These are phyloP conservation scores for Sphaerobolus stellatus DNA, from an alignment of 1,284 basidiomycete genomes.

Conservation along the genomic window DNA sequence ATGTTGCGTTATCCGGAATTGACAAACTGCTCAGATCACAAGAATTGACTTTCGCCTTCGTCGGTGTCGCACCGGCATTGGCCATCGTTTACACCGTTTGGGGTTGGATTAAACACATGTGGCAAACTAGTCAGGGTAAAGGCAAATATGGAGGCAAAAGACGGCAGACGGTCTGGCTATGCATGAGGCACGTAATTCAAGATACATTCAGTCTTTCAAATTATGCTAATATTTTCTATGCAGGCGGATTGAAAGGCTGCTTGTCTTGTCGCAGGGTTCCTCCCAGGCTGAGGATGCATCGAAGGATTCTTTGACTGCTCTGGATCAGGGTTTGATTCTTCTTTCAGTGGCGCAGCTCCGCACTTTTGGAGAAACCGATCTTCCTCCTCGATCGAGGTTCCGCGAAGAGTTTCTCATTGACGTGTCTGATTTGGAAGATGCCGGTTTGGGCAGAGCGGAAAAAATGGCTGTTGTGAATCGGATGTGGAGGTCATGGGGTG, in stretches of 20 bases:
- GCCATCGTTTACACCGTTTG: conserved; percentile 74
- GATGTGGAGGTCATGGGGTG: conserved; percentile 90
- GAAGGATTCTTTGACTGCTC: conserved; percentile 40
- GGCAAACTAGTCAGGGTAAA: conserved; percentile 46
- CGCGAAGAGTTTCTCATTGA: conserved; percentile 83
- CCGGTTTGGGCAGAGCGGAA: conserved; percentile 60
- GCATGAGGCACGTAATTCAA: conserved; percentile 56
- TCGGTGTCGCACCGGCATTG: conserved; percentile 91
- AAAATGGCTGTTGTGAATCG: conserved; percentile 79
- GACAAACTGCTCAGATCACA: conserved; percentile 94
- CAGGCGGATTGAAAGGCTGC: conserved; percentile 73
- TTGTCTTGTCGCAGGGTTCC: conserved; percentile 37
- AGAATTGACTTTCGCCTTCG: conserved; percentile 95
- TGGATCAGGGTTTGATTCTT: conserved; percentile 72
- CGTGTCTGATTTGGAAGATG: conserved; percentile 79
- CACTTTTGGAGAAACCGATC: conserved; percentile 53
- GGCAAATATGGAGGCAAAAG: conserved; percentile 54
- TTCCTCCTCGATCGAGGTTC: conserved; percentile 60
- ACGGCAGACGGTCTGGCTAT: conserved; percentile 55
- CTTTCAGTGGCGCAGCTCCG: conserved; percentile 71
- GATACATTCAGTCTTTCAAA: background rate
- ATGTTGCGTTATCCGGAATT: conserved; percentile 81
- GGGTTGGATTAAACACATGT: conserved; percentile 52
- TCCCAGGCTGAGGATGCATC: conserved; percentile 12
- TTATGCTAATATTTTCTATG: background rate